These are phyloP conservation scores for Prunus mongolica DNA, from an alignment of 306 rosid species.

Conservation along the genomic window DNA sequence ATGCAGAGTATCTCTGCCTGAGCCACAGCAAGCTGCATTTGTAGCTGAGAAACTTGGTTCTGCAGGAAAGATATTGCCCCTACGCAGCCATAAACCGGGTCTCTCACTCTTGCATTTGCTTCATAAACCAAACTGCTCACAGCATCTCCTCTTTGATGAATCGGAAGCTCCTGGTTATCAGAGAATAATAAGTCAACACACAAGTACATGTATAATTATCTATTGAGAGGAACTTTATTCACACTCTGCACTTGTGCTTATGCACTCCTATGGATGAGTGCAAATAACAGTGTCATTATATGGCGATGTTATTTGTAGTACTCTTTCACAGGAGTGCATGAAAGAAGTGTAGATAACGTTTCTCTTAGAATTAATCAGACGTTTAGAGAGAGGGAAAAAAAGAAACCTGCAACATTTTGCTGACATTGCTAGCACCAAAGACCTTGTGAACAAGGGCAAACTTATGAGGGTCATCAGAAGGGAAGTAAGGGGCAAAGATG, in stretches of 20 bases:
- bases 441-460: constrained; percentile 87
- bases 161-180: constrained; percentile 54
- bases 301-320: not conserved
- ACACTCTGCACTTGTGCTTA: not conserved
- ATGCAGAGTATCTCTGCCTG: constrained; percentile 68
- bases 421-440: constrained; percentile 86
- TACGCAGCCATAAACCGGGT: constrained; percentile 81
- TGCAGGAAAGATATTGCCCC: constrained; percentile 79
- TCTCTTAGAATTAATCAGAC: not conserved
- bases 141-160: constrained; percentile 73
- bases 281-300: not conserved
- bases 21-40: constrained; percentile 73
- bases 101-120: constrained; percentile 76
- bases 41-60: constrained; percentile 61
- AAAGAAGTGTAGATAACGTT: not conserved
- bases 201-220: not conserved
- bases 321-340: not conserved
- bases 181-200: not conserved
- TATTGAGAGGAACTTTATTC: too few relatives aligned
- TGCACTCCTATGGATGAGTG: not conserved
- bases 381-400: not conserved
- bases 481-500: constrained; percentile 76
- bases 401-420: constrained; percentile 77
- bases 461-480: constrained; percentile 67
- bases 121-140: constrained; percentile 72